A percentile compares a stretch with the other conserved stretches of the same genome.
Evolutionary conservation across 495 filamentous ascomycete genomes (phyloP).

Genomic region (Tetracladium setigerum): DNA sequence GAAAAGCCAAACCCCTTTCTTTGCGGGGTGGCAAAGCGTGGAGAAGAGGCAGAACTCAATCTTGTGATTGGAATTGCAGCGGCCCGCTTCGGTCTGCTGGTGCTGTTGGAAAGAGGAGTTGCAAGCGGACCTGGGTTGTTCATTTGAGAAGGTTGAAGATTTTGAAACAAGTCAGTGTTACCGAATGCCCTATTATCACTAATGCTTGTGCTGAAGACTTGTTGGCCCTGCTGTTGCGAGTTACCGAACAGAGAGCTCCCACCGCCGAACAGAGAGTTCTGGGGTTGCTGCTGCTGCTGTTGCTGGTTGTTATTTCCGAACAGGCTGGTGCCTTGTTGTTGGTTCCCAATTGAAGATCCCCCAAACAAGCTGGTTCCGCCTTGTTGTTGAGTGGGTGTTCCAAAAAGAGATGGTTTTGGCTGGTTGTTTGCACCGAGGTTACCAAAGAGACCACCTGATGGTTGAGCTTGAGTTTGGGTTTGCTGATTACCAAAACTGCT

Average conservation of each 20-base stretch:
- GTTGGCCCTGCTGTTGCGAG: conserved; percentile 29
- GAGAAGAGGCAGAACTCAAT: conserved; percentile 71
- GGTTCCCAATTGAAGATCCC: conserved; percentile 22
- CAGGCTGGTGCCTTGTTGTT: conserved; percentile 34
- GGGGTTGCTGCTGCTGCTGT: conserved; percentile 36
- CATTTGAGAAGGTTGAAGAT: conserved; percentile 52
- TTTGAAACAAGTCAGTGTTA: conserved; percentile 63
- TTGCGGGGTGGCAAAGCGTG: conserved; percentile 73
- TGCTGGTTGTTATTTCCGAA: conserved; percentile 32
- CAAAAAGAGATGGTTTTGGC: conserved; percentile 38
- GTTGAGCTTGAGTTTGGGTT: conserved; percentile 48
- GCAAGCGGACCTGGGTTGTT: conserved; percentile 75
- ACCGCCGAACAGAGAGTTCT: conserved; percentile 29
- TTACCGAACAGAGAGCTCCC: conserved; percentile 32
- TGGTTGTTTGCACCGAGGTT: conserved; percentile 29
- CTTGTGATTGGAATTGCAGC: conserved; percentile 81
- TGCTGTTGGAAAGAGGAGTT: conserved; percentile 69
- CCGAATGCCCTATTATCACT: conserved; percentile 76
- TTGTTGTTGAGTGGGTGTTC: conserved; percentile 26
- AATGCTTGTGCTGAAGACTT: conserved; percentile 67
- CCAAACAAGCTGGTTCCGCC: conserved; percentile 56
- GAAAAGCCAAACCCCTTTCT: conserved; percentile 76
- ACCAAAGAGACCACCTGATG: conserved; percentile 39
- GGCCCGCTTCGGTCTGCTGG: conserved; percentile 59
- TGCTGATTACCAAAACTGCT: conserved; percentile 22